phyloP scores from a whole-genome alignment of 495 filamentous ascomycete species.

The Neurospora sp. region DNA sequence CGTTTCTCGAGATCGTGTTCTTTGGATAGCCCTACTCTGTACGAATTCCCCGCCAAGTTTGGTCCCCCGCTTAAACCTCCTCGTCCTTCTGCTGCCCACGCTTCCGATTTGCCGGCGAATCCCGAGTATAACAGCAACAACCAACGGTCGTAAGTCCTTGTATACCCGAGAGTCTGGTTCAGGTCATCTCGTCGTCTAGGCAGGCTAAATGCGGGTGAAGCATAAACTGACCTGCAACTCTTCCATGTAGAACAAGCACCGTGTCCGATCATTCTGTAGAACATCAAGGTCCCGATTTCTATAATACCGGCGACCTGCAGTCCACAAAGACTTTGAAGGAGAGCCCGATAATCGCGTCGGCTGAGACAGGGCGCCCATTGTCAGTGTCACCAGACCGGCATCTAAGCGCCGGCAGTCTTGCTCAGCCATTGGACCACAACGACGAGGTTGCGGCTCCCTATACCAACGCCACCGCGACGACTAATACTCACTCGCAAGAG shows the following conservation, averaged over 20 bases:
- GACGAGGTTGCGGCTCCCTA: constrained; percentile 5
- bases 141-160: constrained; percentile 18
- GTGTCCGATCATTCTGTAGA: constrained; percentile 7
- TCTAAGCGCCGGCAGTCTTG: constrained; percentile 27
- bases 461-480: neutral
- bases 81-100: constrained; percentile 8
- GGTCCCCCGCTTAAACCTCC: constrained; percentile 4
- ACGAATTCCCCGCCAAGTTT: constrained; percentile 36
- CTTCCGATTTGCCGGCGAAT: constrained; percentile 8
- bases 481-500: constrained; percentile 12
- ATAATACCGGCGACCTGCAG: constrained; percentile 22
- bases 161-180: neutral
- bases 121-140: constrained; percentile 4
- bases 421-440: constrained; percentile 24
- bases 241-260: constrained; percentile 18
- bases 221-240: constrained; percentile 14
- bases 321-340: constrained; percentile 24
- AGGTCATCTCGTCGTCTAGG: constrained; percentile 4
- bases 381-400: constrained; percentile 20
- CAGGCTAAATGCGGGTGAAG: constrained; percentile 17
- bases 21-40: constrained; percentile 46
- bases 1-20: constrained; percentile 40
- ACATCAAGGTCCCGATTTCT: constrained; percentile 9
- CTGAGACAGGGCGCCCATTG: constrained; percentile 23
- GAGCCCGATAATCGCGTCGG: constrained; percentile 22